Percentiles rank a stretch among this genome's conserved stretches.
These are phyloP conservation scores for Termitomyces titanicus DNA, from an alignment of 768 basidiomycete genomes.

Conservation along the genomic window DNA sequence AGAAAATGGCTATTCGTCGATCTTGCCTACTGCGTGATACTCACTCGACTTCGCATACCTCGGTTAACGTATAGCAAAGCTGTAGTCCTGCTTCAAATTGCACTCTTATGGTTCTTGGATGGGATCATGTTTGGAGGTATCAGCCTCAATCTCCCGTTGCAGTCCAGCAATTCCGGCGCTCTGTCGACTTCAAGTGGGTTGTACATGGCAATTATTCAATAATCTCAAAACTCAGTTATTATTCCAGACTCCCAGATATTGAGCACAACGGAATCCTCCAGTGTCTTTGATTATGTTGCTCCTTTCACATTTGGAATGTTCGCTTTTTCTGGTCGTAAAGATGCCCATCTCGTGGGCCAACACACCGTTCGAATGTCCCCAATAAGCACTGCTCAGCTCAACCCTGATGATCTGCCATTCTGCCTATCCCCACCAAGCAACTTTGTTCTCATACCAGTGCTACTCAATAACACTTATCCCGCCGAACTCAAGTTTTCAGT, in stretches of 20 bases:
- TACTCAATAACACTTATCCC: slow-evolving; percentile 89
- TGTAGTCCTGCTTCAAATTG: slow-evolving; percentile 59
- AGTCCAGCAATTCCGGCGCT: not conserved
- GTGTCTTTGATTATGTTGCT: slow-evolving; percentile 45
- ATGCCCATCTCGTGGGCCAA: slow-evolving; percentile 73
- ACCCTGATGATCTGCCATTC: slow-evolving; percentile 69
- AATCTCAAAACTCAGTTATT: not conserved
- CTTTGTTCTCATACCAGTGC: slow-evolving; percentile 70
- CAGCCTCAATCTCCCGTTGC: slow-evolving; percentile 40
- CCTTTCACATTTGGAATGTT: slow-evolving; percentile 51
- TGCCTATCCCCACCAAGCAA: slow-evolving; percentile 58
- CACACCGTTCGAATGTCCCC: slow-evolving; percentile 93
- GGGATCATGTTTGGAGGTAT: slow-evolving; percentile 72
- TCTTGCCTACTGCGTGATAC: slow-evolving; percentile 51
- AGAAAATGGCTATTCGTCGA: slow-evolving; percentile 76
- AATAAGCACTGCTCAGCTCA: slow-evolving; percentile 88
- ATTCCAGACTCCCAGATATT: slow-evolving; percentile 30
- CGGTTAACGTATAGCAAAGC: slow-evolving; percentile 65
- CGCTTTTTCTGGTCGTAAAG: slow-evolving; percentile 36
- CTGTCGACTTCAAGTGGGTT: slow-evolving; percentile 28
- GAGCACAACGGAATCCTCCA: slow-evolving; percentile 41
- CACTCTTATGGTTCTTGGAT: slow-evolving; percentile 58
- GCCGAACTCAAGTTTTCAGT: slow-evolving; percentile 69
- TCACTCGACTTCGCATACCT: slow-evolving; percentile 70
- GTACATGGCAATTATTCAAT: not conserved